Evolutionary conservation across 805 yeast genomes (phyloP), one percentile per base, ranked within the genome.

Genomic region (Debaryomyces prosopidis): DNA sequence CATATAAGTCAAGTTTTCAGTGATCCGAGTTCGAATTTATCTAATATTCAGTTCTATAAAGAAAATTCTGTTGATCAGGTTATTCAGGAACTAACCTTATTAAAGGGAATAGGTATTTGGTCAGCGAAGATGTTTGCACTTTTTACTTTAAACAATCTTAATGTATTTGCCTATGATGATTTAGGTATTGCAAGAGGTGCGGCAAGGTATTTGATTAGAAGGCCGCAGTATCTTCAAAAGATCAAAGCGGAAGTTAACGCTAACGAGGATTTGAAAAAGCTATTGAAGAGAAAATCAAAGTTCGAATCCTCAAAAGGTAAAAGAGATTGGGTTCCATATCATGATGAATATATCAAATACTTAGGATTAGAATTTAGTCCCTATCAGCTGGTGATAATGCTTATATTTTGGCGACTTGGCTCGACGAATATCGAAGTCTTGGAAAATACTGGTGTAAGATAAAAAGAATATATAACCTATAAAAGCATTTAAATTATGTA

Each of bases 131-230:
- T 91, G 96, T 91, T 89, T 63, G 65, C 87, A 14, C 58, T 85
- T 17, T 89, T 89, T 58, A 85, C 87, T 1, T 66, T 90, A 37
- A 76, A 75, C 19, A 75, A 87, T 45, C 59, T 79, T 58, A 84
- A 91, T 60, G 80, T 88, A 0, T 89, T 89, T 61, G 85, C 94
- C 4, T 68, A 79, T 4, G 88, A 83, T 15, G 97, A 91, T 65
- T 66, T 91, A 39, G 97, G 97, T 1, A 79, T 91, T 2, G 89
- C 91, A 27, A 70, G 96, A 50, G 97, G 97, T 0, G 79, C 84
- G 47, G 77, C 89, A 0, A 62, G 73, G 23, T 91, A 88, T 62
- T 60, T 87, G 18, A 69, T 68, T 14, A 71, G 73, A 37, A 67
- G 86, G 43, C 84, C 83, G 0, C 73, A 74, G 4, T 47, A 84